phyloP scores from a whole-genome alignment of 352 stramenopile species.

The Aphanomyces cochlioides region DNA sequence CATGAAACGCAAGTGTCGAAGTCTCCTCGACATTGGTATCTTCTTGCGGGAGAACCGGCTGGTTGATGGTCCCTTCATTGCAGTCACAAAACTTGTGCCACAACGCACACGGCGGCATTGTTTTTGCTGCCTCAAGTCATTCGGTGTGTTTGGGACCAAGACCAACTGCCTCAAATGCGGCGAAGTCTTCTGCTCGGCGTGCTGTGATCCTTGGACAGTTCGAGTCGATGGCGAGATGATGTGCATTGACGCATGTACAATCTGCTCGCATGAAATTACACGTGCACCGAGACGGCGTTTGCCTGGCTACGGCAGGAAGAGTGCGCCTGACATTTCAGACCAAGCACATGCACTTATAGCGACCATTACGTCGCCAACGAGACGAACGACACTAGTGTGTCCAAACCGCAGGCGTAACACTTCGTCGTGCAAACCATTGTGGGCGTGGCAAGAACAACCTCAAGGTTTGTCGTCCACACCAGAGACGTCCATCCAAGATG shows the following conservation, averaged over 20 bases:
- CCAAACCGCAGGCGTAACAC: too few relatives aligned
- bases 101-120: background rate
- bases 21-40: background rate
- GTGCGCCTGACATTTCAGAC: too few relatives aligned
- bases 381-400: too few relatives aligned
- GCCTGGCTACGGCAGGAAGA: too few relatives aligned
- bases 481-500: too few relatives aligned
- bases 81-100: background rate
- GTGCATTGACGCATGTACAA: background rate
- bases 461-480: too few relatives aligned
- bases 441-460: too few relatives aligned
- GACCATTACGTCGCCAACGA: too few relatives aligned
- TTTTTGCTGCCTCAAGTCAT: background rate
- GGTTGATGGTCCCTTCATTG: background rate
- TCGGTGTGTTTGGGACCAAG: background rate
- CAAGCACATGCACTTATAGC: too few relatives aligned
- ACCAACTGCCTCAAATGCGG: constrained; percentile 12
- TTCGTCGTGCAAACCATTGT: too few relatives aligned
- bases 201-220: background rate
- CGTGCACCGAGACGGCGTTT: too few relatives aligned
- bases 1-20: background rate
- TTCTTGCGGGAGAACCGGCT: constrained; percentile 10
- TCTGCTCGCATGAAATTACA: too few relatives aligned
- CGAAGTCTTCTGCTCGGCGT: background rate
- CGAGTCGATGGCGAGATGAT: background rate